Evolutionary conservation across 1,139 yeast genomes (phyloP).

Genomic region (Taphrina confusa): DNA sequence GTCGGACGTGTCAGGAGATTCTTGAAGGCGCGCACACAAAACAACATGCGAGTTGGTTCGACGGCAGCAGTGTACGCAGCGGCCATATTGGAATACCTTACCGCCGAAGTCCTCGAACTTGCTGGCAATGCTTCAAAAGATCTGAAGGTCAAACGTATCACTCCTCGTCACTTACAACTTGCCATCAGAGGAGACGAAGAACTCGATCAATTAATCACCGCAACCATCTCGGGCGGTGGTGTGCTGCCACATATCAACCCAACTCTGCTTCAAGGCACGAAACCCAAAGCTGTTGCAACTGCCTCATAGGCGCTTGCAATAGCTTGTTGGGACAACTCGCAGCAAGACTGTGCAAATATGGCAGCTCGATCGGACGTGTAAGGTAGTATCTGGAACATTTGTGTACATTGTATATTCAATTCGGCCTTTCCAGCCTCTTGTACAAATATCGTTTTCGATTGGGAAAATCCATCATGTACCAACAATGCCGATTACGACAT

Average conservation of each 20-base stretch:
- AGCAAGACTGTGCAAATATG: no score
- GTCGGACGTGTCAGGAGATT: conserved; percentile 98
- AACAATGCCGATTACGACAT: no score
- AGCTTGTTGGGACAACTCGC: no score
- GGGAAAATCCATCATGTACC: no score
- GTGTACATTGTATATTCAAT: conserved; percentile 20
- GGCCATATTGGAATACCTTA: conserved; percentile 93
- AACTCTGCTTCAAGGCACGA: conserved; percentile 29
- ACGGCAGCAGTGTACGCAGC: conserved; percentile 90
- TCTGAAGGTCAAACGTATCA: conserved; percentile 95
- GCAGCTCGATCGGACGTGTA: conserved; percentile 8
- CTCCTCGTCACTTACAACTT: conserved; percentile 96
- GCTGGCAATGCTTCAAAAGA: conserved; percentile 99
- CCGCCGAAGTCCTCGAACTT: conserved; percentile 97
- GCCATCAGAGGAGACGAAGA: conserved; percentile 99
- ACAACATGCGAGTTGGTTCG: conserved; percentile 85
- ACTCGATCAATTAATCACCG: conserved; percentile 81
- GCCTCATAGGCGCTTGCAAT: conserved; percentile 10
- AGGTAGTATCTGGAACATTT: conserved; percentile 7
- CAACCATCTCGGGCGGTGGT: conserved; percentile 99
- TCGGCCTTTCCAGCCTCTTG: conserved; percentile 5
- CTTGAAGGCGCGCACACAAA: conserved; percentile 86
- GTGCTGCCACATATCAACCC: conserved; percentile 65
- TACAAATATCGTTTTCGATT: conserved; percentile 5
- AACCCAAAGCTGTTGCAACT: conserved; percentile 29